Evolutionary conservation across 1,284 basidiomycete genomes (phyloP), one percentile per base, ranked within the genome.

Genomic region (Fomes fomentarius): DNA sequence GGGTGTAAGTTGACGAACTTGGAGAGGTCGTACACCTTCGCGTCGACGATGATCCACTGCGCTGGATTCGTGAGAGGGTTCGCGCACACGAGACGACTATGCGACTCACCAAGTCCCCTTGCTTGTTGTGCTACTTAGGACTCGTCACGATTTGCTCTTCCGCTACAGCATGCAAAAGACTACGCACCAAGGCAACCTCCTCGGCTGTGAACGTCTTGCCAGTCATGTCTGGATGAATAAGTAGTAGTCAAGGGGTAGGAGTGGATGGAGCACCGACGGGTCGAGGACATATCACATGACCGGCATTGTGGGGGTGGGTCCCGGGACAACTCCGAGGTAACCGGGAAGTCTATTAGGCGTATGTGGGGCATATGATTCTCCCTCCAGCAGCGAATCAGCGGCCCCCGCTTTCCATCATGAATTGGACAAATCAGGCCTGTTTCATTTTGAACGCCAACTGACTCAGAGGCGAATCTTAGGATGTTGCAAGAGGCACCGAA

Each of bases 1-100:
- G 88, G 88, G 66, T 91, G 88, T 53, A 89, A 67, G 51, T 79
- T 72, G 15, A 75, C 80, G 62, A 90, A 90, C 51, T 78, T 80
- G 42, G 79, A 76, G 35, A 89, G 64, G 63, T 88, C 85, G 58
- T 85, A 89, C 41, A 90, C 85, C 64, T 81, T 81, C 17, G 83
- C 74, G 69, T 89, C 85, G 60, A 90, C 73, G 53, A 87, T 73
- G 57, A 89, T 73, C 85, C 86, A 89, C 80, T 82, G 58, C 3
- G 39, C n/a, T n/a, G n/a, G n/a, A n/a, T n/a, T n/a, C n/a, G n/a
- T n/a, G 15, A 31, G 9, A 45, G 60, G 19, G 42, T 2, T n/a
- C 26, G n/a, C 6, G n/a, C 12, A 2, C 17, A 14, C 35, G 3
- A 19, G 21, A 1, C 9, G 8, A 11, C 12, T 14, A 42, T 26